phyloP scores from a whole-genome alignment of 2,329 filamentous ascomycete genomes.

The Chaetomium globosum region DNA sequence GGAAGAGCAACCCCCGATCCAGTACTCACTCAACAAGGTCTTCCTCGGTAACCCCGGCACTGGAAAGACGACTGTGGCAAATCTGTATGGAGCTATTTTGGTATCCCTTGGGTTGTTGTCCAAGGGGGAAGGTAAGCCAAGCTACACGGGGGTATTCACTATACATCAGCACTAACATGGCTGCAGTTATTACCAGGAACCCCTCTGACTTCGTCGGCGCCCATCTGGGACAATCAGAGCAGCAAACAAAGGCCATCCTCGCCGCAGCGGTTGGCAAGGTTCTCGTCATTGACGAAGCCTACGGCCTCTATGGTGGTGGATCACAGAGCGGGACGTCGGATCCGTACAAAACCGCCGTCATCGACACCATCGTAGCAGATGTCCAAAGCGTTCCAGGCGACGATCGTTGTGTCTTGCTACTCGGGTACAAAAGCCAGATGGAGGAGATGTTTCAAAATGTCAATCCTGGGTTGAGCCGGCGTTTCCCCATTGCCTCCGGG shows the following conservation, averaged over 20 bases:
- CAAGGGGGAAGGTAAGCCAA: constrained; percentile 63
- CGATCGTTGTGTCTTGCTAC: constrained; percentile 70
- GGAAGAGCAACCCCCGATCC: constrained; percentile 58
- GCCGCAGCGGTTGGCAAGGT: constrained; percentile 70
- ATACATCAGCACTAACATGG: background rate
- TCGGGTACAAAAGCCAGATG: constrained; percentile 73
- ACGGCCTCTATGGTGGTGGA: constrained; percentile 58
- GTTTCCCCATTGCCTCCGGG: constrained; percentile 65
- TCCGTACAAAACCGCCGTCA: constrained; percentile 63
- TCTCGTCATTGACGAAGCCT: constrained; percentile 79
- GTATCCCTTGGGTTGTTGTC: constrained; percentile 68
- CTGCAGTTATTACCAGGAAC: constrained; percentile 66
- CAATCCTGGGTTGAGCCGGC: constrained; percentile 68
- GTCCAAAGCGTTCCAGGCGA: constrained; percentile 71
- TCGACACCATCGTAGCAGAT: constrained; percentile 75
- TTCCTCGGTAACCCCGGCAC: constrained; percentile 75
- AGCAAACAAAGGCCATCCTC: constrained; percentile 71
- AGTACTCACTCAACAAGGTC: constrained; percentile 67
- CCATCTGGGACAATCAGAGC: constrained; percentile 67
- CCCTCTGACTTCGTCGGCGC: constrained; percentile 72
- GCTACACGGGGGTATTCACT: too few species aligned
- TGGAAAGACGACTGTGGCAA: constrained; percentile 75
- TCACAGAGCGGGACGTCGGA: constrained; percentile 38
- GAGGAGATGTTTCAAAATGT: constrained; percentile 71
- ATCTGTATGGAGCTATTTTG: constrained; percentile 70